Percentiles rank a stretch among this genome's conserved stretches.
Conservation (phyloP, 805 yeast species). For the Starmerella powellii region DNA sequence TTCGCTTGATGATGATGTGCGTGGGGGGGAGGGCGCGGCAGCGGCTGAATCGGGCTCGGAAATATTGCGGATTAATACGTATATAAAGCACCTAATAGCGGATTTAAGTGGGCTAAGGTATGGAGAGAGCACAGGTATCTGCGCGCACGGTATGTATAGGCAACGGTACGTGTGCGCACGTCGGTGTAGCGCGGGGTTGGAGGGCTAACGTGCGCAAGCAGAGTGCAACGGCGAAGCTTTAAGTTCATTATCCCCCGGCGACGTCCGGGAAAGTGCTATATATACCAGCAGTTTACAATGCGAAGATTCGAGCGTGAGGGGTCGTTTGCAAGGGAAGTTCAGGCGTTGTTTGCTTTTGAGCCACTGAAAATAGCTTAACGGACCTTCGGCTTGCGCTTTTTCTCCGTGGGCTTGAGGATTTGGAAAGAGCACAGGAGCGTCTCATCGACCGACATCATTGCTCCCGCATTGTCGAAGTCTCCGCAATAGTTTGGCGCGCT, state of each 20-base stretch:
- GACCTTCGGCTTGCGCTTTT: constrained; percentile 50
- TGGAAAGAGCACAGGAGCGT: constrained; percentile 82
- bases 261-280: not conserved
- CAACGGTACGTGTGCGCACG: too few species aligned
- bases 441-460: constrained; percentile 99
- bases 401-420: constrained; percentile 94
- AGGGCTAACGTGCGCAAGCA: not conserved
- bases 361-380: constrained; percentile 2
- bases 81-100: too few species aligned
- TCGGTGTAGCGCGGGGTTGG: too few species aligned
- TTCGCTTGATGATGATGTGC: too few species aligned
- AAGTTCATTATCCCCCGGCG: not conserved
- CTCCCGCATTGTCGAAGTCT: constrained; percentile 97
- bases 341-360: not conserved
- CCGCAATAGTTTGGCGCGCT: constrained; percentile 99
- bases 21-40: too few species aligned
- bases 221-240: not conserved
- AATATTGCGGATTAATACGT: too few species aligned
- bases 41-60: too few species aligned
- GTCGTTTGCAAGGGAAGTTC: not conserved
- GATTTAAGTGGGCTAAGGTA: too few species aligned
- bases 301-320: not conserved
- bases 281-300: not conserved
- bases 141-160: too few species aligned
- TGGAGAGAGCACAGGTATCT: too few species aligned